phyloP scores from a whole-genome alignment of 345 rosid genomes.

The Zanthoxylum bungeanum region DNA sequence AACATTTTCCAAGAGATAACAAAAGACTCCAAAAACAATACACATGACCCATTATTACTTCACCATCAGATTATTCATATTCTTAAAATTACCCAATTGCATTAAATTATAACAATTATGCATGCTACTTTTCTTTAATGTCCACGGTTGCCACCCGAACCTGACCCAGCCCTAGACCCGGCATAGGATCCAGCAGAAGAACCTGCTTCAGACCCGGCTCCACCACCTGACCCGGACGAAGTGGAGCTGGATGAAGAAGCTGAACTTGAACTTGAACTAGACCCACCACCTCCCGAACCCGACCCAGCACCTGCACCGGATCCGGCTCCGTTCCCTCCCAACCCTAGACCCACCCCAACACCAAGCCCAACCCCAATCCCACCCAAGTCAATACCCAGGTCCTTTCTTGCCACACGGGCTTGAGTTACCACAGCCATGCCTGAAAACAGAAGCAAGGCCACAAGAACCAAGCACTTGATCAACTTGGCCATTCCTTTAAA shows the following conservation, averaged over 20 bases:
- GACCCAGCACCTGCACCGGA: constrained; percentile 64
- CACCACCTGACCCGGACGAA: constrained; percentile 43
- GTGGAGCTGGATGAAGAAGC: constrained; percentile 40
- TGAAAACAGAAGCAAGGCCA: constrained; percentile 30
- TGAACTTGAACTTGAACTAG: constrained; percentile 44
- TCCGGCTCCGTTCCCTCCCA: constrained; percentile 63
- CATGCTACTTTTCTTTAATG: neutral
- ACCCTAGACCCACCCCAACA: constrained; percentile 59
- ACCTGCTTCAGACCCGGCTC: constrained; percentile 70
- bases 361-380: constrained; percentile 74
- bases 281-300: constrained; percentile 51
- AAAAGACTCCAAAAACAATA: neutral
- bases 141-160: constrained; percentile 31
- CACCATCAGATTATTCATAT: neutral
- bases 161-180: constrained; percentile 65
- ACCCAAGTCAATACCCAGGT: constrained; percentile 73
- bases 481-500: constrained; percentile 22
- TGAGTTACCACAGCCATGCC: constrained; percentile 32
- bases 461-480: constrained; percentile 22
- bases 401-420: constrained; percentile 66
- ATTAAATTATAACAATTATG: neutral
- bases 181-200: constrained; percentile 70
- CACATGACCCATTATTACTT: too few relatives aligned
- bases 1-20: neutral
- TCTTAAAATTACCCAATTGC: neutral